phyloP scores from a whole-genome alignment of 192 early-diverging fungal genomes.

The Irineochytrium annulatum region DNA sequence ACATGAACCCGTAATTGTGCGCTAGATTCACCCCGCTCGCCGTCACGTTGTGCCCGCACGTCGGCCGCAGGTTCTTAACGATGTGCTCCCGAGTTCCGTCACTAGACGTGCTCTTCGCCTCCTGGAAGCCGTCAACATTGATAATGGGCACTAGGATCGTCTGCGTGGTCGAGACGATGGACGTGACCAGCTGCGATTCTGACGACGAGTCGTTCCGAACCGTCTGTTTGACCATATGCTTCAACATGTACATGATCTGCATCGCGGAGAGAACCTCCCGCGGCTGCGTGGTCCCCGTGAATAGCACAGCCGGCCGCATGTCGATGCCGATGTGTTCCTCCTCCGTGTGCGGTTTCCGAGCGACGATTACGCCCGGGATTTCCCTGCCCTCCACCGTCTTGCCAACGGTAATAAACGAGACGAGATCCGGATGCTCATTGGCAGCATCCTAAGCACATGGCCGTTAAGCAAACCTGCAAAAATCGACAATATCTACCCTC shows the following conservation, averaged over 20 bases:
- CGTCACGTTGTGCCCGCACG: conserved; percentile 4
- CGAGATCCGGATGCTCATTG: too few relatives aligned
- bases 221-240: too few relatives aligned
- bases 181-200: too few relatives aligned
- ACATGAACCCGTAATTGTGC: conserved; percentile 31
- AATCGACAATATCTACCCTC: too few relatives aligned
- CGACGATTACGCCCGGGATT: not conserved
- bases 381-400: not conserved
- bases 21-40: conserved; percentile 21
- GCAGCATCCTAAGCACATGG: too few relatives aligned
- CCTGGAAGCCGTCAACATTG: conserved; percentile 25
- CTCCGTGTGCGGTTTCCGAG: not conserved
- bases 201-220: too few relatives aligned
- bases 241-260: not conserved
- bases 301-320: conserved; percentile 7
- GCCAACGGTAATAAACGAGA: too few relatives aligned
- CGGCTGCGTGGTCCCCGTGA: conserved; percentile 13
- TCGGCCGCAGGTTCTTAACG: conserved; percentile 13
- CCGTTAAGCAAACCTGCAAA: too few relatives aligned
- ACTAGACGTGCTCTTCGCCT: not conserved
- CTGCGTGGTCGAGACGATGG: too few relatives aligned
- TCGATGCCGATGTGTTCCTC: conserved; percentile 2
- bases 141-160: conserved; percentile 21
- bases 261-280: conserved; percentile 6
- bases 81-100: conserved; percentile 6